Conservation (phyloP, 805 yeast genomes). For the Kodamaea fukazawae region DNA sequence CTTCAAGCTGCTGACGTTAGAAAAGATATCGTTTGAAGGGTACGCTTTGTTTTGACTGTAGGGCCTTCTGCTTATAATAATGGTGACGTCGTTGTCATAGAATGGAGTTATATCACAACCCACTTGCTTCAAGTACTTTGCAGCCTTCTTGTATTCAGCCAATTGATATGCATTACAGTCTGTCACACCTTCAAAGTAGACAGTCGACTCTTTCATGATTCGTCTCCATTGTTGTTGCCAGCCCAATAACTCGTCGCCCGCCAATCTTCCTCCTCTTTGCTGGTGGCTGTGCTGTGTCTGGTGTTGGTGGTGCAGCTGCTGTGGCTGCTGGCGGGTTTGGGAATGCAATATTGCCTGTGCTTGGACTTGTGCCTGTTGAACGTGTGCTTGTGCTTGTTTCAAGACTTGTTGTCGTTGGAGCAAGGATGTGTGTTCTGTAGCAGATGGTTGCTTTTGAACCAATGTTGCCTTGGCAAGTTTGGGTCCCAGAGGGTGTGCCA, state of each 20-base stretch:
- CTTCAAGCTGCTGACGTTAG: conserved; percentile 55
- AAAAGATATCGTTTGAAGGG: conserved; percentile 58
- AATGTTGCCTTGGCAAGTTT: conserved; percentile 1
- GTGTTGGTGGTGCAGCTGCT: conserved; percentile 1
- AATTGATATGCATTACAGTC: conserved; percentile 31
- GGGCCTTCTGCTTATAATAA: conserved; percentile 69
- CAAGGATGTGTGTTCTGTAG: conserved; percentile 1
- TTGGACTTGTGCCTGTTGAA: too few species aligned
- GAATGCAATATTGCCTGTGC: not conserved
- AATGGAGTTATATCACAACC: conserved; percentile 46
- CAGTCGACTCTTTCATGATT: conserved; percentile 56
- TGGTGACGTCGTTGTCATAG: conserved; percentile 61
- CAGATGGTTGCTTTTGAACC: not conserved
- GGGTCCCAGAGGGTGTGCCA: conserved; percentile 2
- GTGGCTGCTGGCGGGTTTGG: not conserved
- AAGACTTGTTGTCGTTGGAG: conserved; percentile 5
- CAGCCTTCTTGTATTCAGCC: conserved; percentile 41
- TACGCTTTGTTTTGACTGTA: conserved; percentile 41
- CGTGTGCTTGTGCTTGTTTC: conserved; percentile 1
- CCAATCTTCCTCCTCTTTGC: conserved; percentile 26
- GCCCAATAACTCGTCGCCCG: conserved; percentile 46
- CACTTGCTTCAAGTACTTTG: conserved; percentile 44
- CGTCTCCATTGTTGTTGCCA: conserved; percentile 69
- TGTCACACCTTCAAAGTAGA: conserved; percentile 58
- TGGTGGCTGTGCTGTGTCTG: conserved; percentile 2